Evolutionary conservation across 2,329 filamentous ascomycete genomes (phyloP), one percentile per base, ranked within the genome.

Genomic region (Septoria petroselini): DNA sequence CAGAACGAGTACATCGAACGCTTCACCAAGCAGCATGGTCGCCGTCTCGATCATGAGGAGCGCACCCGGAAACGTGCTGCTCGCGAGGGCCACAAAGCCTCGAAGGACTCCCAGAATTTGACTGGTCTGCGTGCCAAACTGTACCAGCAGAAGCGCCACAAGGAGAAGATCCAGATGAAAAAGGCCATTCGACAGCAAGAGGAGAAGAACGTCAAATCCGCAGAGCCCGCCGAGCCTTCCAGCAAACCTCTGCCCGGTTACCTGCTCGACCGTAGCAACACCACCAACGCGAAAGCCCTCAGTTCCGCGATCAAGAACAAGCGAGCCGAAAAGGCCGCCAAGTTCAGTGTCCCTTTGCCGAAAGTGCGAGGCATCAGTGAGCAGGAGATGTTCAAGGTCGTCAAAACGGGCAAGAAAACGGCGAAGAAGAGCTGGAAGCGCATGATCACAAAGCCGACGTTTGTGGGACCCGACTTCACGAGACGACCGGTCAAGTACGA

Each of bases 131-230:
- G 89, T 56, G 93, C 93, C 62, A 98, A 98, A 79, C 77, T 95
- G 65, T 85, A 93, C 76, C 86, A 91, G 71, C 85, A 97, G 81
- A 89, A 91, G 78, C 83, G 93, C 19, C 88, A 90, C 76, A 86
- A 91, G 70, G 91, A 98, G 78, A 98, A 98, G 85, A 95, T 95
- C 69, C 89, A 95, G 80, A 91, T 95, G 86, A 86, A 86, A 73
- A 95, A 95, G 80, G 77, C 84, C 66, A 94, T 98, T 80, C 88
- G 87, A 74, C 86, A 88, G 37, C 88, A 95, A 76, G 93, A 98
- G 74, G 88, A 96, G 77, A 85, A 89, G 73, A 94, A 96, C 68
- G 84, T 97, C 77, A 95, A 97, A 75, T 88, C 86, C 7, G 76
- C 81, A 25, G 84, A 85, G 48, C 83, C 86, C 59, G 81, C 85